Evolutionary conservation across 192 early-diverging fungal genomes (phyloP), one percentile per base, ranked within the genome.

Genomic region (Entophlyctis helioformis): DNA sequence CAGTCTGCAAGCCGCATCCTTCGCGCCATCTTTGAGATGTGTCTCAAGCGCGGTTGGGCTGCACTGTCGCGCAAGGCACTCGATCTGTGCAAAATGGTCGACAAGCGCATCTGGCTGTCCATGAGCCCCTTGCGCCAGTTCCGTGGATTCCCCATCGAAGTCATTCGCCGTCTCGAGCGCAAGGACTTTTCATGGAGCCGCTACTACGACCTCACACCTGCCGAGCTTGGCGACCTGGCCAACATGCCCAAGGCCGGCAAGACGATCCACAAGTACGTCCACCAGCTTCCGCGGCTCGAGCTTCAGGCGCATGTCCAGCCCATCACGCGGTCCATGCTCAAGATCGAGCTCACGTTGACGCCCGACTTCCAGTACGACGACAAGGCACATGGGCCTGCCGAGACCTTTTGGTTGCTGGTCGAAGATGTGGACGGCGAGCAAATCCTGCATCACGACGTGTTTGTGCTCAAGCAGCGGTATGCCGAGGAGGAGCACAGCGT

Each of bases 101-200:
- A 98, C 51, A 87, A 83, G 56, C 72, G 84, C 21, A 85, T 85
- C 67, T 99, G 96, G 96, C 56, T 88, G 35, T 83, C 86, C 2
- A 96, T 96, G 93, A 84, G 80, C 42, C 96, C 96, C 13, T 66
- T 99, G 34, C 83, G 96, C 18, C 96, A 99, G 66, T 86, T 96
- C 58, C 80, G 74, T 48, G 60, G 57, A 9, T 57, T 86, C 47
- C 85, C 86, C 8, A 51, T 69, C 6, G 91, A 94, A 33, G 59
- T 93, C 32, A 81, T 99, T 53, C 78, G 81, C 39, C 67, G 79
- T 23, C 67, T 99, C 20, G 96, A 99, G 67, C 72, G 86, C 45
- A 91, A 91, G 62, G 90, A 93, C 48, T 82, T 96, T 46, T 69
- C 87, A 9, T 98, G 93, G 91, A 76, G 90, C 21, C 82, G 96